Conservation (phyloP, 192 early-diverging fungal species). For the Podochytrium sp. region DNA sequence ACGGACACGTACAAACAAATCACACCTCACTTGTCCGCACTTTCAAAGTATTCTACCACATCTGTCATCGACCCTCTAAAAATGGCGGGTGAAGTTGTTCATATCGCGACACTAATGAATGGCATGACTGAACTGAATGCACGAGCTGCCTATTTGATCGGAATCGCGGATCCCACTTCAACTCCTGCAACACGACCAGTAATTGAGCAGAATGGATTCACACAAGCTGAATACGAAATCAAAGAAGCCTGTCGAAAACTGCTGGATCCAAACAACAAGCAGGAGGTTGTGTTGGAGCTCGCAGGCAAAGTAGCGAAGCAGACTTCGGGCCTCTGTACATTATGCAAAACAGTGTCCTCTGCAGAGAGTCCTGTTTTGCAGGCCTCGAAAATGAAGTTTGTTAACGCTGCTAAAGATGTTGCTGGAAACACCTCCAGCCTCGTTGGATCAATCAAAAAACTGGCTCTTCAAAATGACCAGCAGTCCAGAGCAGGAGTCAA, state of each 20-base stretch:
- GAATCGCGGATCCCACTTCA: slow-evolving; percentile 47
- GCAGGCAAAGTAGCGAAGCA: slow-evolving; percentile 53
- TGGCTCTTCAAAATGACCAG: slow-evolving; percentile 44
- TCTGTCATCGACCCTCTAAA: slow-evolving; percentile 28
- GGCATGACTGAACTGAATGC: slow-evolving; percentile 46
- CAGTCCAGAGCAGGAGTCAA: slow-evolving; percentile 39
- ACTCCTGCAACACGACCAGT: slow-evolving; percentile 39
- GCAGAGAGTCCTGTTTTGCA: slow-evolving; percentile 30
- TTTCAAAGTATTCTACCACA: slow-evolving; percentile 15
- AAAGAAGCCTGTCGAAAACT: slow-evolving; percentile 43
- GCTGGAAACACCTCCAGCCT: slow-evolving; percentile 45
- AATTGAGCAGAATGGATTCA: slow-evolving; percentile 41
- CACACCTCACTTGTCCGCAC: neutral
- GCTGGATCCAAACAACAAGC: slow-evolving; percentile 40
- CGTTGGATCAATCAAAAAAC: slow-evolving; percentile 49
- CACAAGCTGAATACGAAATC: slow-evolving; percentile 38
- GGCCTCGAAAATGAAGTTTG: slow-evolving; percentile 45
- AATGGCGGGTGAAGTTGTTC: slow-evolving; percentile 35
- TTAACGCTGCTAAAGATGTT: slow-evolving; percentile 47
- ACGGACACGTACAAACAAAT: slow-evolving; percentile 31
- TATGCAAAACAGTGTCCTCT: slow-evolving; percentile 45
- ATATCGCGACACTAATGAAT: slow-evolving; percentile 36
- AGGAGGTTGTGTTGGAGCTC: slow-evolving; percentile 45
- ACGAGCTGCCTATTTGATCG: slow-evolving; percentile 52
- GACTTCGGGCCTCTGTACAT: slow-evolving; percentile 47